Evolutionary conservation across 306 rosid genomes (phyloP), one percentile per base, ranked within the genome.

Genomic region (Argentina anserina): DNA sequence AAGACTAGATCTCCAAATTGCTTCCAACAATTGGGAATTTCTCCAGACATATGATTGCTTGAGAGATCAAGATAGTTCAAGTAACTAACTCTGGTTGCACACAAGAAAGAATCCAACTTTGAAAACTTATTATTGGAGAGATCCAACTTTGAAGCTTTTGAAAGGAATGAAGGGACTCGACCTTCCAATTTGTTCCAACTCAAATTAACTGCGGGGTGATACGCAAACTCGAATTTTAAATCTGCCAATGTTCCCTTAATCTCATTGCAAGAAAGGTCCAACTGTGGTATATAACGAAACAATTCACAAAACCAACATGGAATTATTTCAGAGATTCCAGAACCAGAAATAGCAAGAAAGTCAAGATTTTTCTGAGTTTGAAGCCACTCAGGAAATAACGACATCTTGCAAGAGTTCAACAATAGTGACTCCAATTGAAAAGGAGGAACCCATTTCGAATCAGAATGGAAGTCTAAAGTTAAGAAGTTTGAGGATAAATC

Each of bases 281-380:
- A 56, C 5, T 10, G 2, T 0, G 0, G 2, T 0, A 10, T 0
- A 0, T 0, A 4, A 25, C 62, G 0, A 12, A 56, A 10, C 6
- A 9, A 0, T n/a, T 15, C 26, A 69, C 69, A 76, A 1, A 68
- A 76, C 65, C 75, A 56, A 26, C 34, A 11, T 3, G 62, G 62
- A 25, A 12, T 0, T 3, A 56, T 8, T 25, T 56, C 62, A 1
- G 26, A n/a, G 18, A 76, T 67, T 14, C n/a, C 37, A 12, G 37
- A 40, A 42, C 59, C 0, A 9, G 69, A 76, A 14, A 76, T 14
- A 1, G 58, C 29, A 20, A 67, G 49, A 1, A 4, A 0, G 4
- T 0, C 0, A 23, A 40, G 20, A 9, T 3, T 0, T 14, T 56
- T 56, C 18, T 59, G 80, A 0, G 34, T 25, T 25, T 3, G 34